Base-by-base conservation (phyloP, 1,284 basidiomycete genomes). In the Serendipita sp. region DNA sequence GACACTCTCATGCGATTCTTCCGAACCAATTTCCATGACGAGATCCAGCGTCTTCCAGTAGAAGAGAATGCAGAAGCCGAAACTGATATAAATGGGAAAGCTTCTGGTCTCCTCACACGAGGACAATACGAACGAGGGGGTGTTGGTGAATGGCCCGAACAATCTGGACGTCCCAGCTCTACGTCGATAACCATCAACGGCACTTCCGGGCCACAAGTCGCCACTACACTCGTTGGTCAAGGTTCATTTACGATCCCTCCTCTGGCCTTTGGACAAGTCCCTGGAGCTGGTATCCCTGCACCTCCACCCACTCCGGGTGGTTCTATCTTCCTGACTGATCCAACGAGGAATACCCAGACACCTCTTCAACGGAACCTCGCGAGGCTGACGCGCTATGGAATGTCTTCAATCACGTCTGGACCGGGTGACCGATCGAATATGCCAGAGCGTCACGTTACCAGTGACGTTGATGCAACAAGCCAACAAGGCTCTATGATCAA, bases 1-100 rank as follows among this genome's bases (percentile, higher is more conserved):
- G 85, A 88, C 65, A 93, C 91, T 0, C 77, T 98, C 58, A 86
- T 90, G 72, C 85, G 83, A 69, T 87, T 96, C 74, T 97, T 93
- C 78, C 80, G 80, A 64, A 91, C 90, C 73, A 93, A 93, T 69
- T 97, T 93, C 74, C 75, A 84, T 0, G 91, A 93, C 29, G 94
- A 98, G 73, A 89, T 96, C 45, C 78, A 79, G 60, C 80, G 85
- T 3, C 73, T 91, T 49, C 79, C 78, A 0, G 75, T 83, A n/a
- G 76, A 77, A 61, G 67, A 72, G 2, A 68, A 47, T 44, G 41
- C 62, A 22, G 62, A 66, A 26, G n/a, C 42, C 10, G 45, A 61
- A 38, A 34, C 61, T 30, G 43, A 32, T 49, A 17, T 45, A 12
- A 29, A 26, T 35, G 22, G 22, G 29, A 32, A 50, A 62, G 41